Base-by-base conservation (phyloP, 306 rosid genomes). In the Argentina anserina region DNA sequence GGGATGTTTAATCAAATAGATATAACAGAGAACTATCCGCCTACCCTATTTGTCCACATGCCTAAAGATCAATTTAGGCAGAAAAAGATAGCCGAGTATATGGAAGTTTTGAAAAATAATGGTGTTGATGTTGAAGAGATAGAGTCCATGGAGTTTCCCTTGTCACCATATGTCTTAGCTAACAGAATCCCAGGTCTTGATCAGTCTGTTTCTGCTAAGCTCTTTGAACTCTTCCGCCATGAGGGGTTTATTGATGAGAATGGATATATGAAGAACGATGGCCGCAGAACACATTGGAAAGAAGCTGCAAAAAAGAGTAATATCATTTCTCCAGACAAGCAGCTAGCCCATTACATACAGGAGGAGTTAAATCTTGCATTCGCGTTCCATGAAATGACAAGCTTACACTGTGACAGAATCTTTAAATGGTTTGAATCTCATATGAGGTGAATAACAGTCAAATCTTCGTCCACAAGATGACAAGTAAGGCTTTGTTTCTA, bases 351-450 rank as follows among this genome's bases (percentile, higher is more conserved):
- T 58, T 90, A 92, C 70, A 78, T 94, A 47, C 91, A 91, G 81
- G 99, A 91, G 82, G 98, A 91, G 83, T 64, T 94, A 60, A 94
- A 94, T 89, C 91, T 91, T 75, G 99, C 99, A 73, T 94, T 81
- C 77, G 91, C 95, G 47, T 77, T 55, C 69, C 97, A 91, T 75
- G 97, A 94, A 88, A 91, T 91, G 96, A 89, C 90, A 23, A 91
- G 99, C 64, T 69, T 87, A 47, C 84, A 89, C 43, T 79, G 86
- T 52, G 97, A 91, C 58, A 79, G 82, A 62, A 89, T 94, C 58
- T 81, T 86, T 55, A 83, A 78, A 70, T 94, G 97, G 99, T 86
- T 85, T 78, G 85, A 88, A 75, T 80, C 90, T 80, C 96, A 91
- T 78, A 69, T 84, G 78, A 75, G 73, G 77, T 93, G 58, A 80